Evolutionary conservation across 768 basidiomycete genomes (phyloP), one percentile per base, ranked within the genome.

Genomic region (Piloderma croceum): DNA sequence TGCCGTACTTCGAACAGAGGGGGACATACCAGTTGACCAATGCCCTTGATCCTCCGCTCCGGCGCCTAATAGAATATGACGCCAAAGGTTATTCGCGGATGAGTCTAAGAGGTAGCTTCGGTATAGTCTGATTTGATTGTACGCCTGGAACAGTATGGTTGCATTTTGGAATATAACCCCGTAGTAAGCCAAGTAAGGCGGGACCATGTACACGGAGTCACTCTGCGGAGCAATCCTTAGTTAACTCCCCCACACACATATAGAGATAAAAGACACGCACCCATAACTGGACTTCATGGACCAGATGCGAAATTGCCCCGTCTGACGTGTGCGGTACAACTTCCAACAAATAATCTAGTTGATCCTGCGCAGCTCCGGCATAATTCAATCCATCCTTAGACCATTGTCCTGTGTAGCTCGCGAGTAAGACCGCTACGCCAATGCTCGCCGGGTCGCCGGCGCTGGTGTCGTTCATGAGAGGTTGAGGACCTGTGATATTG

Each of bases 11-110:
- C n/a, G 29, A 27, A 12, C 29, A 13, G 11, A 10, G 22, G n/a
- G n/a, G n/a, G n/a, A n/a, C 9, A 35, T n/a, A 81, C 84, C 84
- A 3, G 88, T 89, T 1, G 83, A 76, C 88, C 87, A 92, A 52
- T 84, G 81, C 0, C 87, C 86, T 4, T 62, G 49, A 48, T 92
- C 89, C 17, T 60, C 70, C 20, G 61, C 65, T 20, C 50, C n/a
- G 25, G 52, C 49, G n/a, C 87, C 88, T 4, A 86, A 58, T 0
- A 75, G 56, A 38, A 92, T 74, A 53, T 93, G 91, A 53, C 71
- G 74, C 87, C 88, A 91, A 20, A 90, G 54, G 13, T 74, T 70
- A 9, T 63, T 54, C 0, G 74, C 69, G 0, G 54, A 51, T 0
- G 53, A 41, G 54, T 88, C 79, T 1, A 62, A 68, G 2, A 92